phyloP scores from a whole-genome alignment of 148 eudicot genomes.

The Camellia lanceoleosa region DNA sequence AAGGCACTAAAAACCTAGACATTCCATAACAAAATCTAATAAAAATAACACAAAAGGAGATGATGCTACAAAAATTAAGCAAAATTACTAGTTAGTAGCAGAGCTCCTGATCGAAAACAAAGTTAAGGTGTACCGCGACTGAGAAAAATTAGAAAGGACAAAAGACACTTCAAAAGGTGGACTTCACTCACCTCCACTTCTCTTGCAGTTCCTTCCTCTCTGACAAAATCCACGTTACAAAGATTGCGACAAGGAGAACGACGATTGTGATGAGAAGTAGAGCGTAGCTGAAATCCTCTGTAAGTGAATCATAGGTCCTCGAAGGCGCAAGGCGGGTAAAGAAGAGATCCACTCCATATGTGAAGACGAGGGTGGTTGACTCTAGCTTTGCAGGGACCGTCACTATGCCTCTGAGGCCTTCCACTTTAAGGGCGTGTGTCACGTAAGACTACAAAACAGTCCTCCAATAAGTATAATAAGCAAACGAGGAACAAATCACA shows the following conservation, averaged over 20 bases:
- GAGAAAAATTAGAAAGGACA: not conserved
- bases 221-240: conserved; percentile 89
- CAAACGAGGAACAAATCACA: not conserved
- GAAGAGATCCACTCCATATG: conserved; percentile 82
- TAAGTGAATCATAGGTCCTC: conserved; percentile 86
- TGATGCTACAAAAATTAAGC: not conserved
- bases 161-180: not conserved
- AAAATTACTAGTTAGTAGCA: conserved; percentile 8
- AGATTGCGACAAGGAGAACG: conserved; percentile 71
- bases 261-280: conserved; percentile 84
- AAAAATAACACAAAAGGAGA: not conserved
- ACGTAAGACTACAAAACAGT: conserved; percentile 62
- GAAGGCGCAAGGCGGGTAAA: conserved; percentile 89
- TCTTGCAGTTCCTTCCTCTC: conserved; percentile 92
- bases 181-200: conserved; percentile 70
- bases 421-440: conserved; percentile 87
- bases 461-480: not conserved
- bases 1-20: not conserved
- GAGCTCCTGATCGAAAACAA: not conserved
- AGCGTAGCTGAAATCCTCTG: conserved; percentile 96
- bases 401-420: conserved; percentile 83
- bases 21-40: not conserved
- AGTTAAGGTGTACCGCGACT: not conserved
- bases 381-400: conserved; percentile 88
- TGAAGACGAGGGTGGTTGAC: conserved; percentile 89